These are phyloP conservation scores for Iris pallida DNA, from an alignment of 116 monocot species.

Conservation along the genomic window DNA sequence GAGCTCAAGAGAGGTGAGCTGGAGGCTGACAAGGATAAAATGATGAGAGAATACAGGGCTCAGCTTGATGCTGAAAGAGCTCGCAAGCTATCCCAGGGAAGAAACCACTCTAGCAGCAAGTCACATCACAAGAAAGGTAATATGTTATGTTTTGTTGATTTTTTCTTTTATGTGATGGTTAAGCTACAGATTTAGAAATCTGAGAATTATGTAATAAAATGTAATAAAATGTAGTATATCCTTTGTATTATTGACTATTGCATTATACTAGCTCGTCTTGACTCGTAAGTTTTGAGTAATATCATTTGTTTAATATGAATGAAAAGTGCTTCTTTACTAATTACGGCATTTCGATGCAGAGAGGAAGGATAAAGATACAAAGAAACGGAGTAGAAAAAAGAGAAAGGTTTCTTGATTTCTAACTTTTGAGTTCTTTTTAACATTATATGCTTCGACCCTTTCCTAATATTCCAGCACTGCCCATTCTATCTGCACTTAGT, in stretches of 20 bases:
- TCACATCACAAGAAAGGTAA: constrained; percentile 77
- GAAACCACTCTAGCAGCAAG: constrained; percentile 68
- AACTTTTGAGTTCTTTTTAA: not conserved
- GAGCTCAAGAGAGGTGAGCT: constrained; percentile 83
- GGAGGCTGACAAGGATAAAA: constrained; percentile 94
- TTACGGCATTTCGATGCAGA: constrained; percentile 33
- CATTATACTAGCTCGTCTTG: not conserved
- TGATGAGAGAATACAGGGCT: constrained; percentile 99
- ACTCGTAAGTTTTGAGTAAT: not conserved
- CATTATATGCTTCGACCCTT: not conserved
- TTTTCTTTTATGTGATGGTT: no score
- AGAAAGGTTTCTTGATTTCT: constrained; percentile 47
- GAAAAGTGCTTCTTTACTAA: constrained; percentile 12
- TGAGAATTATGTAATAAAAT: no score
- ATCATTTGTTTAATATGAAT: not conserved
- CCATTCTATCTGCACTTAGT: not conserved
- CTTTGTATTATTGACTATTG: not conserved
- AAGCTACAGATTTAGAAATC: no score
- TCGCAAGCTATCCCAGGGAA: constrained; percentile 74
- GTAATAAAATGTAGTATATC: not conserved
- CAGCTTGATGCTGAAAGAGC: constrained; percentile 96
- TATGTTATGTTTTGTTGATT: not conserved
- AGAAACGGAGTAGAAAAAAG: constrained; percentile 67
- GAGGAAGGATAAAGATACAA: constrained; percentile 70
- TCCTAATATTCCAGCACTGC: not conserved